Percentiles rank a stretch among this genome's conserved stretches.
These are phyloP conservation scores for Volvox carteri DNA, from an alignment of 163 green algal genomes.

Conservation along the genomic window DNA sequence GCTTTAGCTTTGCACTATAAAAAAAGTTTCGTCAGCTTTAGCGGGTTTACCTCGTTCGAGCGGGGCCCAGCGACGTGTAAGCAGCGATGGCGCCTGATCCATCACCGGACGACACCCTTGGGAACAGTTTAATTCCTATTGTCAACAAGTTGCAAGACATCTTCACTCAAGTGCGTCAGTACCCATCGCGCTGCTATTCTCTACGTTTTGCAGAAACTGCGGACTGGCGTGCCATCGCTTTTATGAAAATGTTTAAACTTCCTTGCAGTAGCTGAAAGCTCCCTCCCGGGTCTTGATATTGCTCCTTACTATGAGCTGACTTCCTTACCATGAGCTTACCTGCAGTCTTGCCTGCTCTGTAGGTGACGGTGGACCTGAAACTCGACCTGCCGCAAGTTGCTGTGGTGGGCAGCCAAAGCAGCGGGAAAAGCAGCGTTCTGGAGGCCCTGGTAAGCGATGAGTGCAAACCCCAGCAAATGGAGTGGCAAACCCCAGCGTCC, in stretches of 20 bases:
- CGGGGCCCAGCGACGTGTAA: too few species aligned
- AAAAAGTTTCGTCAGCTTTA: too few species aligned
- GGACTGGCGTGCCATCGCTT: too few species aligned
- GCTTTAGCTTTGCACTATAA: too few species aligned
- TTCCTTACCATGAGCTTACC: not conserved
- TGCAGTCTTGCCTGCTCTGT: conserved; percentile 11
- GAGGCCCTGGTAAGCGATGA: conserved; percentile 90
- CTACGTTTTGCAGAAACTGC: too few species aligned
- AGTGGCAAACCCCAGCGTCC: too few species aligned
- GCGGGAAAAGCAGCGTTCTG: conserved; percentile 96
- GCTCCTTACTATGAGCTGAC: too few species aligned
- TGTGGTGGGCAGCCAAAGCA: conserved; percentile 96
- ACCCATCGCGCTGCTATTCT: not conserved
- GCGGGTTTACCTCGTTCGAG: too few species aligned
- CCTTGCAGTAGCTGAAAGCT: too few species aligned
- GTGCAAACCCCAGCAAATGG: too few species aligned
- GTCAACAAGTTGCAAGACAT: conserved; percentile 97
- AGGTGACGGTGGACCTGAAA: conserved; percentile 88
- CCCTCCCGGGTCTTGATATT: too few species aligned
- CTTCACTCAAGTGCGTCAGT: conserved; percentile 84
- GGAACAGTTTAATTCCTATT: conserved; percentile 90
- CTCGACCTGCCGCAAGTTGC: conserved; percentile 95
- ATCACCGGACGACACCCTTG: conserved; percentile 68
- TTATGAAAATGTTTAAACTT: too few species aligned
- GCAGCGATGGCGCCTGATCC: conserved; percentile 34